Percentiles rank a stretch among this genome's conserved stretches.
Conservation (phyloP, 2,329 filamentous ascomycete species). For the Pseudogymnoascus sp. region DNA sequence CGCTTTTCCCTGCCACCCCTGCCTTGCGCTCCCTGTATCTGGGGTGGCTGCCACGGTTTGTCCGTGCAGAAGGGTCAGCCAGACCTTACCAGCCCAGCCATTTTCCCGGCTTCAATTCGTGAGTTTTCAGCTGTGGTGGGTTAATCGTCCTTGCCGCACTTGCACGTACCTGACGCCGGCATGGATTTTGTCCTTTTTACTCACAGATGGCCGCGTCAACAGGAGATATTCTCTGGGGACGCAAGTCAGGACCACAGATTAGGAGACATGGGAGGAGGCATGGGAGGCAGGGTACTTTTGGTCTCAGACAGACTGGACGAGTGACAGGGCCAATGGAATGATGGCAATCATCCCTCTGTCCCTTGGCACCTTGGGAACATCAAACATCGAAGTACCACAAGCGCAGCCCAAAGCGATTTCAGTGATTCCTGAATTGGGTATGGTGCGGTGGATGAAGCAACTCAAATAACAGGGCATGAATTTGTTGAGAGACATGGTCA, state of each 20-base stretch:
- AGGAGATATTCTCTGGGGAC: neutral
- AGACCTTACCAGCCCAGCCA: neutral
- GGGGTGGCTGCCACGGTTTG: constrained; percentile 4
- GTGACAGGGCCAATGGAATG: neutral
- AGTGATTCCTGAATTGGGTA: neutral
- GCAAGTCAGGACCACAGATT: neutral
- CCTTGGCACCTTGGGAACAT: neutral
- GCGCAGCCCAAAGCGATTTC: neutral
- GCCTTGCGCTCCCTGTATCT: neutral
- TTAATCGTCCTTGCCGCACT: neutral
- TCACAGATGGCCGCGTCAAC: neutral
- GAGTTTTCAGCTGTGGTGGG: neutral
- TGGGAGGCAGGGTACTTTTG: neutral
- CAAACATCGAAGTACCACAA: neutral
- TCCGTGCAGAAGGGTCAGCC: neutral
- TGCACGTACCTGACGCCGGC: neutral
- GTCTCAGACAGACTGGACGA: neutral
- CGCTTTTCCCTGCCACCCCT: neutral
- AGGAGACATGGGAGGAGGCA: neutral
- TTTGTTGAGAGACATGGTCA: neutral
- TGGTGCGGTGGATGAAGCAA: neutral
- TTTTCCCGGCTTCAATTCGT: neutral
- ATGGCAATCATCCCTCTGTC: neutral
- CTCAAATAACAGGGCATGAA: neutral
- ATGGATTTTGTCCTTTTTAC: neutral